A percentile compares a stretch with the other conserved stretches of the same genome.
These are phyloP conservation scores for Blastobotrys terrestris DNA, from an alignment of 805 yeast genomes.

Conservation along the genomic window DNA sequence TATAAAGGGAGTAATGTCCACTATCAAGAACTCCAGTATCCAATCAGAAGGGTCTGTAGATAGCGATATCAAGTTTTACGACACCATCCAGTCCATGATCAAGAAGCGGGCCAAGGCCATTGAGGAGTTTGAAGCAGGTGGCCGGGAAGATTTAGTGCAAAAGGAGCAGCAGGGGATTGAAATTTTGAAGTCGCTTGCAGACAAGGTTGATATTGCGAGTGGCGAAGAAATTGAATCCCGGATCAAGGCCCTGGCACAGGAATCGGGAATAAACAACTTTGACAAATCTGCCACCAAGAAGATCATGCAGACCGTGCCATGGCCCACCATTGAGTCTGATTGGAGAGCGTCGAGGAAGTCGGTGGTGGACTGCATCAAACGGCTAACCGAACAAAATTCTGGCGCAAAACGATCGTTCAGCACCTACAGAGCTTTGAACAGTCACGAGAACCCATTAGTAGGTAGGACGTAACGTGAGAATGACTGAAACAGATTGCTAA, in stretches of 20 bases:
- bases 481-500: neutral
- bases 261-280: constrained; percentile 10
- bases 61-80: constrained; percentile 30
- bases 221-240: constrained; percentile 38
- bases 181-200: constrained; percentile 37
- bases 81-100: constrained; percentile 37
- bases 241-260: constrained; percentile 23
- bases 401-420: constrained; percentile 21
- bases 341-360: constrained; percentile 28
- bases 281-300: constrained; percentile 18
- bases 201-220: constrained; percentile 43
- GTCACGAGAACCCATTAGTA: constrained; percentile 51
- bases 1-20: constrained; percentile 29
- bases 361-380: constrained; percentile 24
- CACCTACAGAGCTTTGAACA: constrained; percentile 15
- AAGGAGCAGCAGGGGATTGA: constrained; percentile 44
- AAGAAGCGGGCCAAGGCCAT: constrained; percentile 43
- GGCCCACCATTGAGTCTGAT: constrained; percentile 25
- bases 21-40: constrained; percentile 31
- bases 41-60: constrained; percentile 26
- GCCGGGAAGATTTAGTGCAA: constrained; percentile 48
- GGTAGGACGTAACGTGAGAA: constrained; percentile 23
- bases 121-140: constrained; percentile 39
- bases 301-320: constrained; percentile 22
- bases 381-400: constrained; percentile 10